Conservation (phyloP, 495 filamentous ascomycete species). For the Copromyces sp. region DNA sequence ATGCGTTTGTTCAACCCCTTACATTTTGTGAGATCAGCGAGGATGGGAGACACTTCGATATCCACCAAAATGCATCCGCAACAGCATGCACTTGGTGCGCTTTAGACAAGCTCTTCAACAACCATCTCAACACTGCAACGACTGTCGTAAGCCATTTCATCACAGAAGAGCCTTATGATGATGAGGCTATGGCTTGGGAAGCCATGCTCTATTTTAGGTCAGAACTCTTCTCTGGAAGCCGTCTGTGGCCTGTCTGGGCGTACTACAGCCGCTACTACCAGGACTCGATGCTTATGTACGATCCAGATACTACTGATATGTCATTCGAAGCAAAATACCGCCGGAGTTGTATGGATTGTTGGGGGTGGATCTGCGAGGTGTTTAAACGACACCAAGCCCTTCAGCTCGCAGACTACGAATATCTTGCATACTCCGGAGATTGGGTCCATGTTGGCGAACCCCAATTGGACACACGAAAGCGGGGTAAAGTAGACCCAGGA, state of each 20-base stretch:
- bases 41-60: background rate
- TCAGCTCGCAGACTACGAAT: no score
- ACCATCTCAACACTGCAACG: background rate
- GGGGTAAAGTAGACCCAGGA: no score
- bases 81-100: background rate
- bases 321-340: no score
- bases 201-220: background rate
- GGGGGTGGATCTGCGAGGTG: no score
- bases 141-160: background rate
- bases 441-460: no score
- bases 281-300: no score
- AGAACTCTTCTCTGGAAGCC: background rate
- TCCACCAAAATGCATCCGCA: background rate
- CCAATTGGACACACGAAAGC: no score
- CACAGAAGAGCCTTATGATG: background rate
- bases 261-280: background rate
- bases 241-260: background rate
- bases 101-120: background rate
- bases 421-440: no score
- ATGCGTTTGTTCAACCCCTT: background rate
- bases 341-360: no score
- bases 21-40: rapidly evolving
- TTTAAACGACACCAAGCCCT: no score
- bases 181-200: background rate
- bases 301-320: no score